Percentiles rank a stretch among this genome's conserved stretches.
Conservation (phyloP, 1,284 basidiomycete species). For the Leccinum cinnamomeum region DNA sequence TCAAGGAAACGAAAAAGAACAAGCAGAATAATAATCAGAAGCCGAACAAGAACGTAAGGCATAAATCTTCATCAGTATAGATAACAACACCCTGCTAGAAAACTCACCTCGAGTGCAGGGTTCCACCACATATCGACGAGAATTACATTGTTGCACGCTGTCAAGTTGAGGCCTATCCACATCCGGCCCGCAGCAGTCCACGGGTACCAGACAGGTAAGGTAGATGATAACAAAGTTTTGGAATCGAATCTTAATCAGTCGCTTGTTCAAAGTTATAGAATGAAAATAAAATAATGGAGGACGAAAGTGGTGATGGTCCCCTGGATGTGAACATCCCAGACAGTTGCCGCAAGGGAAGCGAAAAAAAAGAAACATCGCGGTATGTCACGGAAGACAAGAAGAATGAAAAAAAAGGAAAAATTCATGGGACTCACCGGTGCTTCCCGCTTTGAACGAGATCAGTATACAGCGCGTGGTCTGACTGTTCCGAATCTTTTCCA, state of each 20-base stretch:
- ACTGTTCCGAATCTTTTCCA: slow-evolving; percentile 72
- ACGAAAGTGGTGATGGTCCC: neutral
- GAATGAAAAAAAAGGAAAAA: neutral
- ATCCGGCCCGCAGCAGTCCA: neutral
- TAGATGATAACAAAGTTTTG: neutral
- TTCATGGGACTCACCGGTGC: slow-evolving; percentile 60
- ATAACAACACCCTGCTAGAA: neutral
- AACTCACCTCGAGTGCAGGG: slow-evolving; percentile 72
- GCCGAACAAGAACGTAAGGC: slow-evolving; percentile 3
- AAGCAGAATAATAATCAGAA: neutral
- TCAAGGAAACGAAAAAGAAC: neutral
- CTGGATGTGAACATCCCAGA: neutral
- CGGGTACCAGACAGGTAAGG: neutral
- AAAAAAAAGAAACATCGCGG: neutral
- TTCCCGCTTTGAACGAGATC: slow-evolving; percentile 96
- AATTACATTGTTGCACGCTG: slow-evolving; percentile 92
- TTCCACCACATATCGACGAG: slow-evolving; percentile 97
- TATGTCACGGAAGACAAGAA: neutral
- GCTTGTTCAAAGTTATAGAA: slow-evolving; percentile 1
- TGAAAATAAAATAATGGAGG: neutral
- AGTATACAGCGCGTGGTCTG: slow-evolving; percentile 71
- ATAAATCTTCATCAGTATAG: slow-evolving; percentile 12
- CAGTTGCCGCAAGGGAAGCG: neutral
- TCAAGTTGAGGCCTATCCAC: slow-evolving; percentile 80
- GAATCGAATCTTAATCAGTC: slow-evolving; percentile 17